Percentiles rank a stretch among this genome's conserved stretches.
phyloP scores from a whole-genome alignment of 768 basidiomycete genomes.

The Kwoniella europaea region DNA sequence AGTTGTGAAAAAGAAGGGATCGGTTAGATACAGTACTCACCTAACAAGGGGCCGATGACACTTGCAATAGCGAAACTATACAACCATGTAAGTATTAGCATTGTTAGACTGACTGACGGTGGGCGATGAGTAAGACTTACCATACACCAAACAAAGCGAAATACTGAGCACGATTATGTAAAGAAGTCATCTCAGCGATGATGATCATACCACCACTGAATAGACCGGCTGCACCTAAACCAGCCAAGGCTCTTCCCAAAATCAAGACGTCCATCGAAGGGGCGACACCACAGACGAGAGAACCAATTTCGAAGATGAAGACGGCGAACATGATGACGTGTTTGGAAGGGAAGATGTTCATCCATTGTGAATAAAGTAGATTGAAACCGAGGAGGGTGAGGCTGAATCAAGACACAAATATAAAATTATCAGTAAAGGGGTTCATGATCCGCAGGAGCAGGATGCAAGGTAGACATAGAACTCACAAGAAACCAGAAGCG shows the following conservation, averaged over 20 bases:
- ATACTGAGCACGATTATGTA: slow-evolving; percentile 48
- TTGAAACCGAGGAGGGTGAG: slow-evolving; percentile 56
- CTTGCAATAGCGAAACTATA: slow-evolving; percentile 61
- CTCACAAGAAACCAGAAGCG: slow-evolving; percentile 53
- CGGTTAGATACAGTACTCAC: slow-evolving; percentile 58
- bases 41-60: slow-evolving; percentile 63
- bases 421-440: neutral
- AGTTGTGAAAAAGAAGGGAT: slow-evolving; percentile 27
- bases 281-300: slow-evolving; percentile 61
- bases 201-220: slow-evolving; percentile 51
- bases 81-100: neutral
- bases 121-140: slow-evolving; percentile 27
- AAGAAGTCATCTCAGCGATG: slow-evolving; percentile 49
- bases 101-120: neutral
- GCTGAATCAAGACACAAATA: slow-evolving; percentile 20
- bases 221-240: slow-evolving; percentile 62
- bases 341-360: slow-evolving; percentile 56
- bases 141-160: slow-evolving; percentile 55
- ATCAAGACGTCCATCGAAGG: slow-evolving; percentile 53
- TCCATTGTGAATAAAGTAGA: slow-evolving; percentile 52
- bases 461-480: neutral
- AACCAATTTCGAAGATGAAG: slow-evolving; percentile 62
- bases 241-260: slow-evolving; percentile 62
- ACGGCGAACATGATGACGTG: slow-evolving; percentile 53
- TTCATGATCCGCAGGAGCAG: neutral